Conservation (phyloP, 306 rosid genomes). For the Neltuma alba region DNA sequence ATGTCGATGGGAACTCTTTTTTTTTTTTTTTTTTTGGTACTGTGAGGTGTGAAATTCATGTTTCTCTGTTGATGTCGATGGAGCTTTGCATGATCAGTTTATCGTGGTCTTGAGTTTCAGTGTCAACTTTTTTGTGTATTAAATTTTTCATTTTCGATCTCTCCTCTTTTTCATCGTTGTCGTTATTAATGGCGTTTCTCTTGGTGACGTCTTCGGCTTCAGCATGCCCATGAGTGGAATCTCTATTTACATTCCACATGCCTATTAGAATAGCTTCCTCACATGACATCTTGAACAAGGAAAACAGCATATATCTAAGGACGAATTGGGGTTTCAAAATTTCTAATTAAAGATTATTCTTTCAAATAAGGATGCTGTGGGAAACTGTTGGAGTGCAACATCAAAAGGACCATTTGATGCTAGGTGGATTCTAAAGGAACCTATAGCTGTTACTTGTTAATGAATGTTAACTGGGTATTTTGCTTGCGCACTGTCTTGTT, state of each 20-base stretch:
- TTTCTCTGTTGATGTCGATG: too few species aligned
- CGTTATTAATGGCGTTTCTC: background rate
- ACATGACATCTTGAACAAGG: background rate
- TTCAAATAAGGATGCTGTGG: background rate
- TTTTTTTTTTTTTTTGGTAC: too few species aligned
- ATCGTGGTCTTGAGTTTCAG: too few species aligned
- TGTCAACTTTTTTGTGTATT: background rate
- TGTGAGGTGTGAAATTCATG: too few species aligned
- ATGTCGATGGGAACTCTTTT: background rate
- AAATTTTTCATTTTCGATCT: background rate
- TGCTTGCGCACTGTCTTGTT: too few species aligned
- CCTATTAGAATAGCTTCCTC: background rate
- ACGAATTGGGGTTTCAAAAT: background rate
- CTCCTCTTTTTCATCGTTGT: background rate
- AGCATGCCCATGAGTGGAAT: too few species aligned
- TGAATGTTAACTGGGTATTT: too few species aligned
- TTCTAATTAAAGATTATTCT: background rate
- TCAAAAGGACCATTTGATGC: background rate
- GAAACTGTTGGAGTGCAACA: background rate
- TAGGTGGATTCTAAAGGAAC: too few species aligned
- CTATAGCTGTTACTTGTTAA: too few species aligned
- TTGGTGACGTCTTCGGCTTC: background rate
- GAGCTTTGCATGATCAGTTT: too few species aligned
- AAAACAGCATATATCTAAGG: background rate
- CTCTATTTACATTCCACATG: too few species aligned